Evolutionary conservation across 257 asterid species (phyloP).

Genomic region (Osmanthus fragrans): DNA sequence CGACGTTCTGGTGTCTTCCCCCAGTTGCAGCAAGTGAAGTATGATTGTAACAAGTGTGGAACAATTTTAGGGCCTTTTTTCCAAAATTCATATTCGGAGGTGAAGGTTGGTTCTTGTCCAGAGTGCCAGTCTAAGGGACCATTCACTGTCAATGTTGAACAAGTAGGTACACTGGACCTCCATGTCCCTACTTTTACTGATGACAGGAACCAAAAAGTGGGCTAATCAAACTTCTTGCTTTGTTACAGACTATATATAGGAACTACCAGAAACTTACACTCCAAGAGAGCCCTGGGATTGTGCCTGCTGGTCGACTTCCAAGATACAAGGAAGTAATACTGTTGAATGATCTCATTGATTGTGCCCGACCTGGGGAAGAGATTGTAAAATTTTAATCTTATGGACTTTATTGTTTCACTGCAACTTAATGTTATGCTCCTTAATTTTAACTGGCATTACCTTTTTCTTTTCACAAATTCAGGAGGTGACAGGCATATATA

Average conservation of each 20-base stretch:
- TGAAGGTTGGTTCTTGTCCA: conserved; percentile 96
- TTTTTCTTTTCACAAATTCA: conserved; percentile 33
- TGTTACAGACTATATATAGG: conserved; percentile 83
- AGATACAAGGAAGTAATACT: conserved; percentile 98
- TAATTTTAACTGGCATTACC: conserved; percentile 15
- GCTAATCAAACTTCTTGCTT: conserved; percentile 19
- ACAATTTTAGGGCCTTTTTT: conserved; percentile 91
- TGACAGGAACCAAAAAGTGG: conserved; percentile 5
- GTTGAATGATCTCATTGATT: conserved; percentile 96
- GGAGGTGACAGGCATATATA: conserved; percentile 98
- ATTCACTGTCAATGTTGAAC: conserved; percentile 89
- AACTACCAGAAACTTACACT: conserved; percentile 96
- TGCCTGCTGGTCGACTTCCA: conserved; percentile 99
- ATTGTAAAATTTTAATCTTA: conserved; percentile 51
- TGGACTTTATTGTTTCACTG: conserved; percentile 6
- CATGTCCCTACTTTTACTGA: conserved; percentile 7
- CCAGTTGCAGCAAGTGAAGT: conserved; percentile 93
- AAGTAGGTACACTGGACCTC: conserved; percentile 45
- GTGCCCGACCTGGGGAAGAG: conserved; percentile 99
- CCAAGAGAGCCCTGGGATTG: conserved; percentile 98
- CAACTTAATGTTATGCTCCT: conserved; percentile 3
- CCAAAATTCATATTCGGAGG: conserved; percentile 97
- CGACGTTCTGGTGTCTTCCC: conserved; percentile 98
- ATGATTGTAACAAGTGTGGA: conserved; percentile 89
- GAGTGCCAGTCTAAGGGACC: conserved; percentile 98